Percentiles rank a stretch among this genome's conserved stretches.
Evolutionary conservation across 2,329 filamentous ascomycete genomes (phyloP).

Genomic region (Zelopaecilomyces penicillatus): DNA sequence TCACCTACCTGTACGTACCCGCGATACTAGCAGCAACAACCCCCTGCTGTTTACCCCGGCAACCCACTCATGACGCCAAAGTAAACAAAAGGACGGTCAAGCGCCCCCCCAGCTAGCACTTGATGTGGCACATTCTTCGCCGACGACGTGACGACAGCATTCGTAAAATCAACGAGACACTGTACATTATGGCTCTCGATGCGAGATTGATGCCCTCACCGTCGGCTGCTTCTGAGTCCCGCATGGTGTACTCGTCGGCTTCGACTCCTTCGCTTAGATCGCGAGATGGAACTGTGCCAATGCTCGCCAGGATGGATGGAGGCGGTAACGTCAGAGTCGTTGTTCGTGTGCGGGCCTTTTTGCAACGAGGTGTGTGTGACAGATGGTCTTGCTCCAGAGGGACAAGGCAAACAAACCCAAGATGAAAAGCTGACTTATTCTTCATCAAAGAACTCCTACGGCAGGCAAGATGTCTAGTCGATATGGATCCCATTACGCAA

Average conservation of each 20-base stretch:
- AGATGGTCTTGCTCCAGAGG: background rate
- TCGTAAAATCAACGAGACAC: slow-evolving; percentile 29
- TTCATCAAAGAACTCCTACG: slow-evolving; percentile 62
- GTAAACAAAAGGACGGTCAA: slow-evolving; percentile 1
- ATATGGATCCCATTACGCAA: slow-evolving; percentile 84
- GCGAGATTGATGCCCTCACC: slow-evolving; percentile 37
- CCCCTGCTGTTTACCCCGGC: slow-evolving; percentile 5
- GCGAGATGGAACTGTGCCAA: slow-evolving; percentile 56
- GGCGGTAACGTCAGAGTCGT: slow-evolving; percentile 78
- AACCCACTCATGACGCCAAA: slow-evolving; percentile 1
- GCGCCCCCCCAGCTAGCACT: background rate
- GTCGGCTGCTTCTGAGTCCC: slow-evolving; percentile 21
- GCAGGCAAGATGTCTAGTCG: slow-evolving; percentile 74
- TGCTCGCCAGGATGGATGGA: slow-evolving; percentile 47
- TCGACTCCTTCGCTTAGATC: slow-evolving; percentile 73
- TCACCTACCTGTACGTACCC: no score
- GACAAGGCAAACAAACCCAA: slow-evolving; percentile 2
- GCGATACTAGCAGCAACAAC: no score
- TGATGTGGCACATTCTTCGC: slow-evolving; percentile 33
- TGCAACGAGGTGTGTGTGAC: slow-evolving; percentile 58
- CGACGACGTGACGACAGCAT: slow-evolving; percentile 32
- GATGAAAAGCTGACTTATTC: slow-evolving; percentile 5
- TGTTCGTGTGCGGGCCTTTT: slow-evolving; percentile 70
- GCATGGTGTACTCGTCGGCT: slow-evolving; percentile 53
- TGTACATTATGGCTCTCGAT: slow-evolving; percentile 34